Evolutionary conservation across 345 rosid species (phyloP), one percentile per base, ranked within the genome.

Genomic region (Lepidium didymum): DNA sequence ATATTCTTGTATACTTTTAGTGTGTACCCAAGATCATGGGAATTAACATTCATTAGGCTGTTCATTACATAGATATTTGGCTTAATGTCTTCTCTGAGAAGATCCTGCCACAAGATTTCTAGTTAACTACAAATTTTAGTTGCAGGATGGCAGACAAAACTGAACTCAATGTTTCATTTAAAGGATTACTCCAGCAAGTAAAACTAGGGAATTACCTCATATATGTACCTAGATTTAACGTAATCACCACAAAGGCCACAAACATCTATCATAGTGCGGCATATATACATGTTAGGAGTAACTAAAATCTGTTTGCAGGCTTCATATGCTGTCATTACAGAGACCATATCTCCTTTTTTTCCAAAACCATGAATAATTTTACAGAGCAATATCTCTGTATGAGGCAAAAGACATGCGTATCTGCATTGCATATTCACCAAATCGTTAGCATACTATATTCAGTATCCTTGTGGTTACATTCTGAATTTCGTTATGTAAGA

Each of bases 31-130:
- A 93, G 75, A 73, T 88, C 97, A 76, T 80, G 85, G 55, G 97
- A 84, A 84, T 93, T 90, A 75, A 82, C 97, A 50, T 90, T 93
- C 97, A 93, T 87, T 44, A 90, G 85, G 71, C 97, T 88, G 85
- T 90, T 93, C 84, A 85, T 83, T 69, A 93, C 89, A 75, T 76
- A 93, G 27, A 84, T 72, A 53, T 93, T 90, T 68, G 85, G 91
- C 64, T 73, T 68, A 63, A 90, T 61, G 51, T 84, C 84, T 76
- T 78, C 87, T 74, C 73, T 70, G 46, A 84, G 69, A 36, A 93
- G 79, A 68, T 88, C 91, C 96, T 90, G 85, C 86, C 79, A 62
- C 82, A 80, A 73, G 42, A 70, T 50, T 33, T 34, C 44, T 40
- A 42, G 21, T 69, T 47, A 67, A 63, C n/a, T 41, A 56, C 25